Percentiles rank a stretch among this genome's conserved stretches.
Evolutionary conservation across 257 asterid species (phyloP).

Genomic region (Nicotiana undulata): DNA sequence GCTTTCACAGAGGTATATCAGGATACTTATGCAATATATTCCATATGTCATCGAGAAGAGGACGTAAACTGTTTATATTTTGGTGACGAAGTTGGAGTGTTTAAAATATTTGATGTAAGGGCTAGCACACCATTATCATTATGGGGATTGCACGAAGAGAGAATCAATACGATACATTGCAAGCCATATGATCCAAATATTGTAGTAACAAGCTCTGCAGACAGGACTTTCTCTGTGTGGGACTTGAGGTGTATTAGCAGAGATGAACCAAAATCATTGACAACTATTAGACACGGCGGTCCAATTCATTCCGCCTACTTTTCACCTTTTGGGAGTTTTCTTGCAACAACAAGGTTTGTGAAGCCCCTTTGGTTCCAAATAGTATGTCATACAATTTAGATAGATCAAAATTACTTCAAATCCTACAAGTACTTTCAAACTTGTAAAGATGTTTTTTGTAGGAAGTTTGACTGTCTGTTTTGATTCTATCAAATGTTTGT

Average conservation of each 20-base stretch:
- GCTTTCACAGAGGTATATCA: conserved; percentile 47
- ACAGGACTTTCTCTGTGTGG: conserved; percentile 81
- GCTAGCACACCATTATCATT: conserved; percentile 42
- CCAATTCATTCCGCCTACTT: conserved; percentile 79
- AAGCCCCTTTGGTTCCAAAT: neutral
- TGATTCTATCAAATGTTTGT: neutral
- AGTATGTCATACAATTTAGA: neutral
- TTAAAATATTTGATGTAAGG: conserved; percentile 55
- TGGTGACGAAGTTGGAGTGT: conserved; percentile 48
- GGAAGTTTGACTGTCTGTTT: neutral
- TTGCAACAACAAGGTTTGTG: conserved; percentile 77
- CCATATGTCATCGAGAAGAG: conserved; percentile 40
- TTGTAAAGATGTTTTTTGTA: no score
- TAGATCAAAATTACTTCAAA: neutral
- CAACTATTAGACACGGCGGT: conserved; percentile 44
- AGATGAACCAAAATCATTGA: conserved; percentile 31
- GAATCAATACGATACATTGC: conserved; percentile 75
- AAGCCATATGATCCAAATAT: conserved; percentile 37
- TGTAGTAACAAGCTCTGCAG: conserved; percentile 74
- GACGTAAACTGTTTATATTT: conserved; percentile 42
- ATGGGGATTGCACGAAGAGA: conserved; percentile 44
- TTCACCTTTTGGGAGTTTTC: conserved; percentile 68
- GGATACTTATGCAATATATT: conserved; percentile 37
- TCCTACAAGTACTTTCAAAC: neutral
- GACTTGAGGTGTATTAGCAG: conserved; percentile 54